Evolutionary conservation across 1,284 basidiomycete genomes (phyloP).

Genomic region (Rhodotorula mucilaginosa): DNA sequence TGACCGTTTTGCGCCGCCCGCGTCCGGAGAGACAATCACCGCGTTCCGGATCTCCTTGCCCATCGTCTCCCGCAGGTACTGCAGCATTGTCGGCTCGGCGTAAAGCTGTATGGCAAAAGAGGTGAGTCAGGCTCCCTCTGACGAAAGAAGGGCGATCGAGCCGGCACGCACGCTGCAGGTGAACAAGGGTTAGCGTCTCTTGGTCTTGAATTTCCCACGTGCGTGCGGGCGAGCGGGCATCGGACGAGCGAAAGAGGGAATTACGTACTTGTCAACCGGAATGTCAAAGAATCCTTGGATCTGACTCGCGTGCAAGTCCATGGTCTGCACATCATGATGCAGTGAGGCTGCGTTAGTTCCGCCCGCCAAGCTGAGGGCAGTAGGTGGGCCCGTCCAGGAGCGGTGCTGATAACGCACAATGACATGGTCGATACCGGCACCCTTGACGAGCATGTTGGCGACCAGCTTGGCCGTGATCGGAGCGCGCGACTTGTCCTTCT

Average conservation of each 20-base stretch:
- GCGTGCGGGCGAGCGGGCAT: no score
- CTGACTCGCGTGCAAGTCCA: slow-evolving; percentile 97
- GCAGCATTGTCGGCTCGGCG: slow-evolving; percentile 93
- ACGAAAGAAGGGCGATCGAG: not conserved
- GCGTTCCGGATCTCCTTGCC: slow-evolving; percentile 67
- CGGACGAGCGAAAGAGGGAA: slow-evolving; percentile 41
- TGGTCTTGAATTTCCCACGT: no score
- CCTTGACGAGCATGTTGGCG: slow-evolving; percentile 93
- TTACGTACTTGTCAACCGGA: slow-evolving; percentile 94
- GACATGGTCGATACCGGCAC: slow-evolving; percentile 96
- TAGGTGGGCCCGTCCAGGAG: no score
- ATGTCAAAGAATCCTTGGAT: slow-evolving; percentile 99
- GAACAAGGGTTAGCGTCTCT: not conserved
- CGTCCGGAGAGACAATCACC: slow-evolving; percentile 97
- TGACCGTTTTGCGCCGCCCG: slow-evolving; percentile 95
- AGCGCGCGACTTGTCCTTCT: slow-evolving; percentile 98
- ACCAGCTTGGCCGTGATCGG: slow-evolving; percentile 99
- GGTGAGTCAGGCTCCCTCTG: slow-evolving; percentile 1
- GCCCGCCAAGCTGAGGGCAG: no score
- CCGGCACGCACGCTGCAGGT: slow-evolving; percentile 52
- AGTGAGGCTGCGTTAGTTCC: no score
- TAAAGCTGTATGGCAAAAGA: slow-evolving; percentile 64
- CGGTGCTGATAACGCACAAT: slow-evolving; percentile 65
- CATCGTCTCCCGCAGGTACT: slow-evolving; percentile 92
- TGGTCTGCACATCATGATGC: slow-evolving; percentile 65